These are phyloP conservation scores for Aspergillus hortae DNA, from an alignment of 2,329 filamentous ascomycete species.

Conservation along the genomic window DNA sequence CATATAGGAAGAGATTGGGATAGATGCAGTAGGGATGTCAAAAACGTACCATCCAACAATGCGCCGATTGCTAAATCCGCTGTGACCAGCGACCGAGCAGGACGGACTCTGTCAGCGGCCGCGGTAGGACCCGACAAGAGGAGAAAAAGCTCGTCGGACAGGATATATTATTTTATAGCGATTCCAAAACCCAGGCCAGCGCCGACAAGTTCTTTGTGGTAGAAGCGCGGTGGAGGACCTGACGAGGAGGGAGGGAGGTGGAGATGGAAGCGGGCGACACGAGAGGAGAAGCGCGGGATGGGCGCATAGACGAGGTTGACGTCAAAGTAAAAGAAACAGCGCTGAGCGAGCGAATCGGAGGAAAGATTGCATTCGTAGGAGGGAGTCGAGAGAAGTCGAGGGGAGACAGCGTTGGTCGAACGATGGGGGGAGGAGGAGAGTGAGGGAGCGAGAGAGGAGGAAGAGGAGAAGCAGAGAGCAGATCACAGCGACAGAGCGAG, in stretches of 20 bases:
- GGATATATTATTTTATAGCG: background rate
- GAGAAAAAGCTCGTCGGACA: background rate
- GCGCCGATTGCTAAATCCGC: slow-evolving; percentile 31
- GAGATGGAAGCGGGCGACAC: slow-evolving; percentile 32
- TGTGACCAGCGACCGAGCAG: slow-evolving; percentile 31
- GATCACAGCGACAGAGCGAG: slow-evolving; percentile 4
- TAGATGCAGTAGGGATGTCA: slow-evolving; percentile 12
- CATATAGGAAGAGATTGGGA: slow-evolving; percentile 1
- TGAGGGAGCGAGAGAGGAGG: slow-evolving; percentile 1
- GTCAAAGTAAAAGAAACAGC: slow-evolving; percentile 10
- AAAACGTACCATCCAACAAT: slow-evolving; percentile 37
- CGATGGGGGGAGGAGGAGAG: slow-evolving; percentile 14
- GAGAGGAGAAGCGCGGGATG: slow-evolving; percentile 28
- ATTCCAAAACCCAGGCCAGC: slow-evolving; percentile 7
- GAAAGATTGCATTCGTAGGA: slow-evolving; percentile 3
- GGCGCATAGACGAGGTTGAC: slow-evolving; percentile 29
- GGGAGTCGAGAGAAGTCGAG: slow-evolving; percentile 7
- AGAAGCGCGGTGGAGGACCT: slow-evolving; percentile 4
- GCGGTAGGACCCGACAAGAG: slow-evolving; percentile 15
- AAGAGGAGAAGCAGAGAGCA: background rate
- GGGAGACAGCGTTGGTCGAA: slow-evolving; percentile 9
- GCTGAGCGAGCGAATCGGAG: slow-evolving; percentile 7
- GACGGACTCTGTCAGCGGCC: slow-evolving; percentile 20
- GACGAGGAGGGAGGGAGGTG: slow-evolving; percentile 11
- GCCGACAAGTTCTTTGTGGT: slow-evolving; percentile 15